Conservation (phyloP, 2,329 filamentous ascomycete genomes). For the Ceratocystis lukuohia region DNA sequence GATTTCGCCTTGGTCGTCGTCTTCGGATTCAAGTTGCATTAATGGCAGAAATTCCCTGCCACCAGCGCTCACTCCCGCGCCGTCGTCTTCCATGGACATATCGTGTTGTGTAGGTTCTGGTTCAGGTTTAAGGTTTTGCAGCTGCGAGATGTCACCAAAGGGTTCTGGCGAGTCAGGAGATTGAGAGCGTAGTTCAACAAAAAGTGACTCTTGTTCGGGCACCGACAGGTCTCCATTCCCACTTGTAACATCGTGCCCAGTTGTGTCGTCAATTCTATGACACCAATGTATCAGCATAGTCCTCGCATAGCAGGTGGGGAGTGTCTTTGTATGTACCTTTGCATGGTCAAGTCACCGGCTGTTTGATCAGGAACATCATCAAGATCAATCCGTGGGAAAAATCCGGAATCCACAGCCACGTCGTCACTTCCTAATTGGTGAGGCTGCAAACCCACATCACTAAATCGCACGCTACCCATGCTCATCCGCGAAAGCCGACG, state of each 20-base stretch:
- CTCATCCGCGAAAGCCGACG: constrained; percentile 38
- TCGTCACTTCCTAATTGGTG: constrained; percentile 29
- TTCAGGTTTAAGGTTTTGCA: constrained; percentile 13
- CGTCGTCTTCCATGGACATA: constrained; percentile 10
- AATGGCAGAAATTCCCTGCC: constrained; percentile 10
- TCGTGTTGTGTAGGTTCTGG: constrained; percentile 11
- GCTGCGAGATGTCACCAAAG: constrained; percentile 16
- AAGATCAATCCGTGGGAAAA: constrained; percentile 36
- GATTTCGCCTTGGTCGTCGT: constrained; percentile 17
- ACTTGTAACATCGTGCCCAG: constrained; percentile 12
- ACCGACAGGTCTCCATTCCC: constrained; percentile 11
- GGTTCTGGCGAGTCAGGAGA: constrained; percentile 15
- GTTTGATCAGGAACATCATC: constrained; percentile 31
- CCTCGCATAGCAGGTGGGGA: neutral
- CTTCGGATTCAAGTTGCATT: constrained; percentile 15
- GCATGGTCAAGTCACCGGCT: constrained; percentile 32
- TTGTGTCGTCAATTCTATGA: constrained; percentile 27
- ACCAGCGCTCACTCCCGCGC: neutral
- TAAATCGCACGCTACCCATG: constrained; percentile 40
- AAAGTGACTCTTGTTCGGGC: constrained; percentile 2
- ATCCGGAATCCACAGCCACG: constrained; percentile 35
- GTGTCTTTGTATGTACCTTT: constrained; percentile 27
- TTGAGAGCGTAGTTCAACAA: neutral
- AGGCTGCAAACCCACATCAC: constrained; percentile 34
- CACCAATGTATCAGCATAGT: neutral